Conservation (phyloP, 2,329 filamentous ascomycete species). For the Aspergillus sp. region DNA sequence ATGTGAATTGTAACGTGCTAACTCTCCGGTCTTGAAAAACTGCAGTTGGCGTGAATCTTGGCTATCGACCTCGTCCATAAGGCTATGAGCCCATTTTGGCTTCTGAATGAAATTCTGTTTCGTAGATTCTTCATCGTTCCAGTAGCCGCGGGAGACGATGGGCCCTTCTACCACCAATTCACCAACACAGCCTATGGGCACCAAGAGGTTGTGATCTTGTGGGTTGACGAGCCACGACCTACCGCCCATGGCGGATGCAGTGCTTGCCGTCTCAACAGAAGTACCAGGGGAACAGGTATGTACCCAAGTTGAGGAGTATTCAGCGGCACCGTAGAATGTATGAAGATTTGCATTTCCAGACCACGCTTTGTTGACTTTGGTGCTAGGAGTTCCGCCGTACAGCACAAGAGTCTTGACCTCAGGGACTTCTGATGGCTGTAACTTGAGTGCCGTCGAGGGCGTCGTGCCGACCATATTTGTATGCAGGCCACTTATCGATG, state of each 20-base stretch:
- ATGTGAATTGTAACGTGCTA: conserved; percentile 37
- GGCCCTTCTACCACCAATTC: conserved; percentile 34
- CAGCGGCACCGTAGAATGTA: conserved; percentile 23
- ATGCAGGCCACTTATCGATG: conserved; percentile 44
- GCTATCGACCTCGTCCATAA: conserved; percentile 19
- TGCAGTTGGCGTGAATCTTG: neutral
- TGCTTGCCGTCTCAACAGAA: neutral
- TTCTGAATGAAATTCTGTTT: conserved; percentile 52
- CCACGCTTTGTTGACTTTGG: conserved; percentile 4
- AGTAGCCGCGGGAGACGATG: conserved; percentile 56
- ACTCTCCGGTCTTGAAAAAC: conserved; percentile 38
- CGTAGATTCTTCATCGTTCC: conserved; percentile 53
- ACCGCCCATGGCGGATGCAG: conserved; percentile 26
- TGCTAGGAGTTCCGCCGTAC: conserved; percentile 17
- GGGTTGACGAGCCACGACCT: conserved; percentile 35
- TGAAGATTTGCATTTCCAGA: conserved; percentile 17
- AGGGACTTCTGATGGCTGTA: conserved; percentile 28
- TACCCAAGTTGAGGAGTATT: conserved; percentile 24
- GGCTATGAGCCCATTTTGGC: conserved; percentile 15
- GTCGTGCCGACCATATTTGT: conserved; percentile 34
- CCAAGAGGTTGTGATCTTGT: conserved; percentile 21
- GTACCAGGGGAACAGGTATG: conserved; percentile 6
- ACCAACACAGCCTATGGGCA: conserved; percentile 34
- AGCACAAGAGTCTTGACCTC: conserved; percentile 21
- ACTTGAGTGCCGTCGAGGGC: conserved; percentile 22